A percentile compares a stretch with the other conserved stretches of the same genome.
phyloP scores from a whole-genome alignment of 2,329 filamentous ascomycete species.

The Ophiostoma ulmi region DNA sequence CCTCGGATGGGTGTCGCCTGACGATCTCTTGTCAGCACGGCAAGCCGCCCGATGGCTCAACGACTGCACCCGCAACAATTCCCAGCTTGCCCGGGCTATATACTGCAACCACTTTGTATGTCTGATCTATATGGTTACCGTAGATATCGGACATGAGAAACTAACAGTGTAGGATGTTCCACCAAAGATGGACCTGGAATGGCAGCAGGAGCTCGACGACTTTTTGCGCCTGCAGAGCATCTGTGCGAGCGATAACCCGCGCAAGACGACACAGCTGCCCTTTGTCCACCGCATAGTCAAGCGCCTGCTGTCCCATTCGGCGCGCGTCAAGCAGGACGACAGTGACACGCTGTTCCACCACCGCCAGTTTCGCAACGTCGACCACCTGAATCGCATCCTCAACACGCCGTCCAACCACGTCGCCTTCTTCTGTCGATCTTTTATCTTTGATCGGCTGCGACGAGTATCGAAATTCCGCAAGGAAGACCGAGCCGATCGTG shows the following conservation, averaged over 20 bases:
- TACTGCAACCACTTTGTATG: conserved; percentile 40
- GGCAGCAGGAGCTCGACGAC: conserved; percentile 40
- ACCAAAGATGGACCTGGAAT: conserved; percentile 31
- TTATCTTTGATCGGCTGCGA: conserved; percentile 49
- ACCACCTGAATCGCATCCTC: conserved; percentile 44
- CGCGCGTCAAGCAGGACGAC: conserved; percentile 34
- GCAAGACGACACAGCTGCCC: conserved; percentile 43
- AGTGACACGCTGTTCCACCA: conserved; percentile 30
- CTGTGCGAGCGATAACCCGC: conserved; percentile 35
- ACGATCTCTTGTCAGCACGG: conserved; percentile 51
- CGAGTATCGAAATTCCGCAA: neutral
- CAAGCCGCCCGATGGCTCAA: conserved; percentile 50
- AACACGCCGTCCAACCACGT: conserved; percentile 47
- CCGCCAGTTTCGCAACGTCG: conserved; percentile 44
- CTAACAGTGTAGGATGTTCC: conserved; percentile 37
- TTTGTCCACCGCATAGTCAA: conserved; percentile 47
- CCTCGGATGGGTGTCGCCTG: conserved; percentile 50
- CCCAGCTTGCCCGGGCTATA: conserved; percentile 54
- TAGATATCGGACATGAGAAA: neutral
- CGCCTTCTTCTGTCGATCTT: conserved; percentile 60
- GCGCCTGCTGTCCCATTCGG: conserved; percentile 43
- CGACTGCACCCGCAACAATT: conserved; percentile 53
- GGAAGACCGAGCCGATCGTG: neutral
- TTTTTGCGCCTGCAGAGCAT: conserved; percentile 43
- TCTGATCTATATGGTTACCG: neutral